phyloP scores from a whole-genome alignment of 495 filamentous ascomycete genomes.

The Neurospora cerealis region DNA sequence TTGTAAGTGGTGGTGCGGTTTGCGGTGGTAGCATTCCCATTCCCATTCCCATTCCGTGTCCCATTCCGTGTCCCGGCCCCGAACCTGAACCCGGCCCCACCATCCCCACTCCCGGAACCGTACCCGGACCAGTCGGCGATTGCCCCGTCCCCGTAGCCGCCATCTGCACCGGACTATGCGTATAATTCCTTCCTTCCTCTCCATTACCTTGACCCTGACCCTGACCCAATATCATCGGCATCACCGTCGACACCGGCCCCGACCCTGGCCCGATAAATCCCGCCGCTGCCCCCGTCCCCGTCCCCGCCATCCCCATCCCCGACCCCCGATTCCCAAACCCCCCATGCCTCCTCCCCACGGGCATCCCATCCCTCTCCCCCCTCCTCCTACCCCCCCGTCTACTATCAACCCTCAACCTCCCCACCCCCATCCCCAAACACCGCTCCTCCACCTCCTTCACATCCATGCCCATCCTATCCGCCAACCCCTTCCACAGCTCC shows the following conservation, averaged over 20 bases:
- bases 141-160: too few species aligned
- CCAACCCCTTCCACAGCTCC: slow-evolving; percentile 60
- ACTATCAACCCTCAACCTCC: background rate
- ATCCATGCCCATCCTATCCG: slow-evolving; percentile 50
- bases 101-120: too few species aligned
- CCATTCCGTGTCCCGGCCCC: too few species aligned
- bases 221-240: too few species aligned
- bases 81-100: too few species aligned
- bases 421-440: slow-evolving; percentile 23
- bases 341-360: slow-evolving; percentile 27
- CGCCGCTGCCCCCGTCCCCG: too few species aligned
- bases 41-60: too few species aligned
- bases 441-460: slow-evolving; percentile 61
- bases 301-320: background rate
- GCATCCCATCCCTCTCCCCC: slow-evolving; percentile 30
- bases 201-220: too few species aligned
- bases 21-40: too few species aligned
- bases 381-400: background rate
- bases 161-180: background rate
- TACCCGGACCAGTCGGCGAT: background rate
- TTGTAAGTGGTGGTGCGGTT: too few species aligned
- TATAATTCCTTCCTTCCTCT: background rate
- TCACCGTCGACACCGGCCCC: too few species aligned
- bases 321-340: slow-evolving; percentile 21
- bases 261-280: too few species aligned